phyloP scores from a whole-genome alignment of 352 stramenopile genomes.

The Globisporangium barbulae region DNA sequence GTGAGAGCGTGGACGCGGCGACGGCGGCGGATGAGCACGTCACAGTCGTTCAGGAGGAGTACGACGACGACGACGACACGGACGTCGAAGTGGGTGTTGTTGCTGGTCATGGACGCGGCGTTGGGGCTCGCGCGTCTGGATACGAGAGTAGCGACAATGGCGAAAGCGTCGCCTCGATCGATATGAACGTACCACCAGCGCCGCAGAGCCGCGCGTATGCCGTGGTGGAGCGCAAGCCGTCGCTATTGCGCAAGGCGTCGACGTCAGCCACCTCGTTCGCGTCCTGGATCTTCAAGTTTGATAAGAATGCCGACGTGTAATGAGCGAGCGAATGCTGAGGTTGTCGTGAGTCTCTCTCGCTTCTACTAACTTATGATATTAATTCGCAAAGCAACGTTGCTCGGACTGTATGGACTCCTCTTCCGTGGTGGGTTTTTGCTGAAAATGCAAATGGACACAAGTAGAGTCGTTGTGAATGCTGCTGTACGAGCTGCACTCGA shows the following conservation, averaged over 20 bases:
- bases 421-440: too few species aligned
- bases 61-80: not conserved
- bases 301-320: constrained; percentile 1
- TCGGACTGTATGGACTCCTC: too few species aligned
- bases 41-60: constrained; percentile 2
- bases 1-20: constrained; percentile 12
- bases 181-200: not conserved
- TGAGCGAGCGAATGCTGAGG: not conserved
- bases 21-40: constrained; percentile 6
- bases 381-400: too few species aligned
- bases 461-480: too few species aligned
- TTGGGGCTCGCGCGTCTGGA: not conserved
- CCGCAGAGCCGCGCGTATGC: constrained; percentile 17
- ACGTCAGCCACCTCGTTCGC: constrained; percentile 18
- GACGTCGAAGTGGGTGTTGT: not conserved
- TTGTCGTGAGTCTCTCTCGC: too few species aligned
- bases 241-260: constrained; percentile 18
- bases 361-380: too few species aligned
- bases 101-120: not conserved
- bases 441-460: too few species aligned
- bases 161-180: not conserved
- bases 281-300: constrained; percentile 19
- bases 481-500: too few species aligned
- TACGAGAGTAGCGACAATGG: not conserved
- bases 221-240: constrained; percentile 15